A percentile compares a stretch with the other conserved stretches of the same genome.
phyloP scores from a whole-genome alignment of 805 yeast genomes.

The Schizosaccharomyces japonicus region DNA sequence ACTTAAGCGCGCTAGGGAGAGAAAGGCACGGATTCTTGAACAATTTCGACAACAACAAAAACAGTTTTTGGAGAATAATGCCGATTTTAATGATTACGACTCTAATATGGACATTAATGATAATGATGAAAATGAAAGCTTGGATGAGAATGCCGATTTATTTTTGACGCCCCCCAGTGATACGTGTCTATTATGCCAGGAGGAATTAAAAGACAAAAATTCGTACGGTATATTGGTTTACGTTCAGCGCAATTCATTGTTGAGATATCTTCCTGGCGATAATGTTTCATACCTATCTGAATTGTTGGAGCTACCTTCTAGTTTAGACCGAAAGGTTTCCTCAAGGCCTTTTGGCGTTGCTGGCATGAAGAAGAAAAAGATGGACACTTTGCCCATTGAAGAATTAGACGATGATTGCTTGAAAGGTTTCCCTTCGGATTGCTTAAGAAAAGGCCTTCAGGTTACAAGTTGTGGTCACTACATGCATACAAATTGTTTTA shows the following conservation, averaged over 20 bases:
- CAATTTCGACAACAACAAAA: constrained; percentile 61
- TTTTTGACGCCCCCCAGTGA: constrained; percentile 26
- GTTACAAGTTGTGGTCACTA: constrained; percentile 81
- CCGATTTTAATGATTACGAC: constrained; percentile 16
- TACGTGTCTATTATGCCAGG: constrained; percentile 62
- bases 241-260: constrained; percentile 18
- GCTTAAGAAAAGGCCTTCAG: constrained; percentile 15
- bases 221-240: constrained; percentile 55
- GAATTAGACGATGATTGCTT: constrained; percentile 24
- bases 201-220: constrained; percentile 39
- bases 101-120: constrained; percentile 7
- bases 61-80: constrained; percentile 38
- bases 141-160: constrained; percentile 23
- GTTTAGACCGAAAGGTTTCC: constrained; percentile 13
- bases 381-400: background rate
- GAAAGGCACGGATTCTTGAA: constrained; percentile 49
- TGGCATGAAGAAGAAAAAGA: background rate
- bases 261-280: constrained; percentile 12
- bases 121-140: background rate
- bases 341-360: background rate
- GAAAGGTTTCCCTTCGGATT: constrained; percentile 35
- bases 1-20: constrained; percentile 42
- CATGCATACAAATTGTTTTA: constrained; percentile 61
- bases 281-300: constrained; percentile 41
- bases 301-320: constrained; percentile 31